phyloP scores from a whole-genome alignment of 2,329 filamentous ascomycete genomes.

The Ustulina deusta region DNA sequence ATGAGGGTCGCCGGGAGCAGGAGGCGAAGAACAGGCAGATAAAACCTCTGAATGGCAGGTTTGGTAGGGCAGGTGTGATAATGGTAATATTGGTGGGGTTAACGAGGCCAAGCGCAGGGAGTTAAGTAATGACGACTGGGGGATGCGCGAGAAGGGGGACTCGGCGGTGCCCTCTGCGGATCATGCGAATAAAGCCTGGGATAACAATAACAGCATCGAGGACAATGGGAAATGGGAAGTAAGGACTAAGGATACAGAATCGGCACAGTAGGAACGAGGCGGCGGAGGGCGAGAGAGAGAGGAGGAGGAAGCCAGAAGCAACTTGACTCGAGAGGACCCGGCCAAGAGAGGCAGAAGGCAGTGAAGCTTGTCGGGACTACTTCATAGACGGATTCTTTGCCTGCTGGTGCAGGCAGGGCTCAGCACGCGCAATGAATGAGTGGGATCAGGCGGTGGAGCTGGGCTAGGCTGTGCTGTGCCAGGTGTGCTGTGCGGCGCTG shows the following conservation, averaged over 20 bases:
- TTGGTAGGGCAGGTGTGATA: constrained; percentile 8
- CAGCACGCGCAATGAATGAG: background rate
- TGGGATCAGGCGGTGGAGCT: constrained; percentile 10
- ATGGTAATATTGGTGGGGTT: constrained; percentile 34
- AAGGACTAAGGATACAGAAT: constrained; percentile 5
- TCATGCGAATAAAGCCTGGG: constrained; percentile 19
- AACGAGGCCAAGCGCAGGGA: constrained; percentile 4
- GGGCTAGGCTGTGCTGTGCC: background rate
- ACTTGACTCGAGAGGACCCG: constrained; percentile 28
- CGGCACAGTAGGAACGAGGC: background rate
- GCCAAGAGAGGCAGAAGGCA: constrained; percentile 29
- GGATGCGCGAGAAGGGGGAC: constrained; percentile 18
- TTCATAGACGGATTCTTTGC: constrained; percentile 15
- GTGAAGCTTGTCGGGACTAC: constrained; percentile 32
- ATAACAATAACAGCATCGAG: constrained; percentile 9
- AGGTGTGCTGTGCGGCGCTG: background rate
- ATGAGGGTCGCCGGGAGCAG: constrained; percentile 4
- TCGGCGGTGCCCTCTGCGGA: constrained; percentile 15
- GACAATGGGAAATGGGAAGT: constrained; percentile 4
- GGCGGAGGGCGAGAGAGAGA: background rate
- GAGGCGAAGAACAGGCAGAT: constrained; percentile 8
- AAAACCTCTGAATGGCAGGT: constrained; percentile 14
- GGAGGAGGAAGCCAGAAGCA: constrained; percentile 14
- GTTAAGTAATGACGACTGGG: constrained; percentile 32
- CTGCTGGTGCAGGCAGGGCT: background rate